phyloP scores from a whole-genome alignment of 306 rosid species.

The Vicia villosa region DNA sequence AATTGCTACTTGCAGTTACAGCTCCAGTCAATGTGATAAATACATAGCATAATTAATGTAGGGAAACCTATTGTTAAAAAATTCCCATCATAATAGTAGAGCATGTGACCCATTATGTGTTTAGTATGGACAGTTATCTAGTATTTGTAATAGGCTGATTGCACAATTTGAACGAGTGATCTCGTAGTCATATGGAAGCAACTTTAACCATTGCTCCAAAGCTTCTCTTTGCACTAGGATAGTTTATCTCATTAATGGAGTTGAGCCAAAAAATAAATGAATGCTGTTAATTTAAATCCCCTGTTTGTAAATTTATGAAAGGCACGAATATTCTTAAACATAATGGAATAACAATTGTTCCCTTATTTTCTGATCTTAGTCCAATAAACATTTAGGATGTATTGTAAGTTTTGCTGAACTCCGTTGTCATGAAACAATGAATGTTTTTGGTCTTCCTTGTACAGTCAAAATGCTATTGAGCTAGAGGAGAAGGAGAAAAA shows the following conservation, averaged over 20 bases:
- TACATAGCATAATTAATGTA: neutral
- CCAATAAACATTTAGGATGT: conserved; percentile 21
- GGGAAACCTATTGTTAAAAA: neutral
- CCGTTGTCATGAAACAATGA: conserved; percentile 16
- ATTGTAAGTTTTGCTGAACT: conserved; percentile 27
- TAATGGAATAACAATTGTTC: conserved; percentile 9
- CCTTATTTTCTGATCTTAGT: conserved; percentile 13
- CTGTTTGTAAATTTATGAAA: neutral
- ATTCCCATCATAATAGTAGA: neutral
- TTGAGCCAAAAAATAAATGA: neutral
- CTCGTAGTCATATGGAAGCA: neutral
- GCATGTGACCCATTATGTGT: neutral
- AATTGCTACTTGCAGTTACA: neutral
- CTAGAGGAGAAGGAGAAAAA: conserved; percentile 94
- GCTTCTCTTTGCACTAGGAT: neutral
- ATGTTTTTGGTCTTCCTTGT: conserved; percentile 41
- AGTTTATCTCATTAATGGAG: no score
- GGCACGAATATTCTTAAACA: neutral
- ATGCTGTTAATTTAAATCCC: neutral
- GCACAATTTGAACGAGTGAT: neutral
- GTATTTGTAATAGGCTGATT: neutral
- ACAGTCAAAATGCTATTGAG: conserved; percentile 81
- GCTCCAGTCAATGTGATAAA: neutral
- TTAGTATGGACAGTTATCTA: neutral
- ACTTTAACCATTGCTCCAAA: neutral